Conservation (phyloP, 2,329 filamentous ascomycete genomes). For the Madurella mycetomatis region DNA sequence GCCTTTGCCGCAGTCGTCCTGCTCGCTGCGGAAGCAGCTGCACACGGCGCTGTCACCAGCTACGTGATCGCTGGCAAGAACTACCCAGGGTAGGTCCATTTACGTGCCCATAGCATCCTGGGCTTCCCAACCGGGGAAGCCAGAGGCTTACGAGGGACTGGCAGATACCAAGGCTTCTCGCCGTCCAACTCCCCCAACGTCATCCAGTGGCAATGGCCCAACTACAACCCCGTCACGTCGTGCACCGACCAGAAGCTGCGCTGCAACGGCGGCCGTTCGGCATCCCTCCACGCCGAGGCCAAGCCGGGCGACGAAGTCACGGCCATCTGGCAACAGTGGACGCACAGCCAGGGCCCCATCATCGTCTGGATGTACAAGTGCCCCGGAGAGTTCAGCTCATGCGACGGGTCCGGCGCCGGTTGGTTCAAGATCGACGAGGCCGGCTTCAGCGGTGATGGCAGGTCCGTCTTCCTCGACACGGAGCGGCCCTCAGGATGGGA, state of each 20-base stretch:
- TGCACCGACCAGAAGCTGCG: slow-evolving; percentile 47
- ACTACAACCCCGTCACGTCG: slow-evolving; percentile 52
- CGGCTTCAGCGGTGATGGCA: slow-evolving; percentile 31
- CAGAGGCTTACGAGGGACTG: background rate
- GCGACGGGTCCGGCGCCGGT: slow-evolving; percentile 47
- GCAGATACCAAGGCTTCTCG: slow-evolving; percentile 39
- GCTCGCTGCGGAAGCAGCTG: slow-evolving; percentile 28
- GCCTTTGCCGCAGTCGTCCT: slow-evolving; percentile 31
- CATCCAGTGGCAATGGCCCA: slow-evolving; percentile 55
- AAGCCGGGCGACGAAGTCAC: slow-evolving; percentile 45
- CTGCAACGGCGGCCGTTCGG: slow-evolving; percentile 51
- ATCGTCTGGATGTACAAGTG: slow-evolving; percentile 57
- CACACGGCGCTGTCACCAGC: slow-evolving; percentile 34
- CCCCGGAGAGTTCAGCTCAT: slow-evolving; percentile 43
- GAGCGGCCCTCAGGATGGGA: slow-evolving; percentile 21
- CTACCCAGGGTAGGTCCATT: slow-evolving; percentile 22
- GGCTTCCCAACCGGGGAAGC: background rate
- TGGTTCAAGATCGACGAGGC: slow-evolving; percentile 59
- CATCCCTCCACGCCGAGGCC: slow-evolving; percentile 41
- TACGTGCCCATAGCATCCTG: background rate
- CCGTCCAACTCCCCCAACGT: slow-evolving; percentile 44
- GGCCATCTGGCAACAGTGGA: slow-evolving; percentile 54
- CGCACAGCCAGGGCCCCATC: slow-evolving; percentile 53
- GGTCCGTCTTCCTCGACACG: slow-evolving; percentile 26
- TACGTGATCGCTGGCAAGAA: slow-evolving; percentile 28